Base-by-base conservation (phyloP, 1,139 yeast genomes). In the Geotrichum macrosporum region DNA sequence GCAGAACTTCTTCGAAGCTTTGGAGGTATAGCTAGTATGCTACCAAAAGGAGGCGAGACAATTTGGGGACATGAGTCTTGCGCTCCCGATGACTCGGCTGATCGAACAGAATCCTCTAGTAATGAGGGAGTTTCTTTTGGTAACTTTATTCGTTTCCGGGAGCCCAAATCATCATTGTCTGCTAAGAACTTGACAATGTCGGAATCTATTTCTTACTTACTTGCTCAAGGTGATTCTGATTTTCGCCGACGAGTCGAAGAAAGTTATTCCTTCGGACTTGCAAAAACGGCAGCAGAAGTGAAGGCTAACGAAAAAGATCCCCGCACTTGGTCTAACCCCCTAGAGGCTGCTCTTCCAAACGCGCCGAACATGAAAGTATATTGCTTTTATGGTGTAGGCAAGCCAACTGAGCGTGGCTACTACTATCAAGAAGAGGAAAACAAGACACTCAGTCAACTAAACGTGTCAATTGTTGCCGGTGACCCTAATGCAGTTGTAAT, bases 11-110 rank as follows among this genome's bases (percentile, higher is more conserved):
- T 88, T 39, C 74, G 88, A 53, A 74, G 92, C 2, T 88, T 92
- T 76, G 96, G 96, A 12, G 97, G 98, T 3, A 73, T 94, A 46
- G 89, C 96, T 12, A 80, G 94, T 52, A 94, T 92, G 97, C 64
- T 92, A 36, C 98, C 98, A 15, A 92, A 92, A 65, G 98, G 98
- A 27, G 97, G 96, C 2, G 81, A 81, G 36, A 62, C 78, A 5
- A 77, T 92, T 35, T 92, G 98, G 98, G 98, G 96, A 6, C 74
- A 78, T 56, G 50, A 59, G 34, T 35, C 55, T 4, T 55, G 55
- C 12, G 73, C 78, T 1, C 72, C 72, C n/a, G 95, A 86, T 61
- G 68, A 64, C 38, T 68, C 69, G 35, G 63, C 64, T 21, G 48
- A 45, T 30, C 13, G 8, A 12, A 21, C 39, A 3, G 18, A 15